Base-by-base conservation (phyloP, 768 basidiomycete genomes). In the Pleurotus citrinopileatus region DNA sequence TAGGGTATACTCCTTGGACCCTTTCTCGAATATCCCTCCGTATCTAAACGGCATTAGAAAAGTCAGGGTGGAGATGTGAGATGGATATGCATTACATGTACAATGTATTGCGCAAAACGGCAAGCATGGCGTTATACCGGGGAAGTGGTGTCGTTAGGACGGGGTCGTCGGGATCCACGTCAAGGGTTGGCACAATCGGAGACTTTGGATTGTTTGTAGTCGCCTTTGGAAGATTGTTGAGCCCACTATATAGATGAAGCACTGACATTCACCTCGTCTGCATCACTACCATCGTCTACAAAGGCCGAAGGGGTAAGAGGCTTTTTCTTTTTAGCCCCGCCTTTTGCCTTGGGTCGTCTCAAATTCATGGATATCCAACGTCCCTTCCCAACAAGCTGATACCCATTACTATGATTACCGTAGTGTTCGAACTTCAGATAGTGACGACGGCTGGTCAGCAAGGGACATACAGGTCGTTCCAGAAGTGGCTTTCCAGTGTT, bases 71-170 rank as follows among this genome's bases (percentile, higher is more conserved):
- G 7, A 29, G 13, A 8, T 42, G 36, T 20, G 40, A 40, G 17
- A 45, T 15, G 19, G 8, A n/a, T n/a, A n/a, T 50, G 12, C 70
- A 89, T 17, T 54, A 91, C 90, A 95, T 86, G 69, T 90, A 95
- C 1, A 96, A 72, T 0, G 88, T 92, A 65, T 93, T 95, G 19
- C 84, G 79, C 38, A 92, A 74, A 5, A 94, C 84, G 0, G 91
- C 84, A 5, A 94, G 73, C 92, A 96, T 94, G 3, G 91, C 80
- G 61, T 95, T 96, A 67, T 94, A 95, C 6, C 91, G 77, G 1
- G 84, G 76, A 15, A 86, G 72, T 0, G 94, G 94, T 1, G 72
- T 69, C 0, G 87, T 84, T 56, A 77, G 63, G 32, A 73, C 68
- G 0, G 90, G 87, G 62, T 92, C 90, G 51, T 89, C 81, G 0